Percentiles rank a stretch among this genome's conserved stretches.
phyloP scores from a whole-genome alignment of 2,329 filamentous ascomycete genomes.

The Cladosporium sp. region DNA sequence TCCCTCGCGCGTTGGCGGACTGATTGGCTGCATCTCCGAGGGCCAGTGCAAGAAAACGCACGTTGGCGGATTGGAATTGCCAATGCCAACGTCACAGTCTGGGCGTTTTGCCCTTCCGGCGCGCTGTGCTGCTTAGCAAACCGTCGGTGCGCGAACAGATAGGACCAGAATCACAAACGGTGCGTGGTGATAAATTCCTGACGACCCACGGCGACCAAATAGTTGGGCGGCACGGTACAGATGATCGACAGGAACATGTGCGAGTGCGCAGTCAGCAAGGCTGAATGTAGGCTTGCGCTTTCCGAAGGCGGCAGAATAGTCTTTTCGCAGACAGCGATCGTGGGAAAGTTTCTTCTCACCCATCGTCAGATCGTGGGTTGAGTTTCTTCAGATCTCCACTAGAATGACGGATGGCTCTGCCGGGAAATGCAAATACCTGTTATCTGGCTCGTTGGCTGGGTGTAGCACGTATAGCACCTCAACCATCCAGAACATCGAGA shows the following conservation, averaged over 20 bases:
- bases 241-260: not conserved
- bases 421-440: too few species aligned
- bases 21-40: not conserved
- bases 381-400: not conserved
- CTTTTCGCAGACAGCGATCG: not conserved
- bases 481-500: too few species aligned
- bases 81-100: constrained; percentile 5
- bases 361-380: not conserved
- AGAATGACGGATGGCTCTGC: not conserved
- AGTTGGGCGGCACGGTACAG: not conserved
- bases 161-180: too few species aligned
- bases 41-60: not conserved
- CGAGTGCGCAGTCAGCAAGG: not conserved
- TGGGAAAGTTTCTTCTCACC: not conserved
- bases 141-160: not conserved
- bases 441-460: too few species aligned
- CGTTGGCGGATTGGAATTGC: not conserved
- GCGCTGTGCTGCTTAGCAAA: not conserved
- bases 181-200: not conserved
- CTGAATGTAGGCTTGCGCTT: not conserved
- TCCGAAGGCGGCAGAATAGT: not conserved
- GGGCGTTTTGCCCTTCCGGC: not conserved
- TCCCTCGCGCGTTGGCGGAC: constrained; percentile 4
- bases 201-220: not conserved
- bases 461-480: too few species aligned